These are phyloP conservation scores for Cladosporium sp. DNA, from an alignment of 2,329 filamentous ascomycete genomes.

Conservation along the genomic window DNA sequence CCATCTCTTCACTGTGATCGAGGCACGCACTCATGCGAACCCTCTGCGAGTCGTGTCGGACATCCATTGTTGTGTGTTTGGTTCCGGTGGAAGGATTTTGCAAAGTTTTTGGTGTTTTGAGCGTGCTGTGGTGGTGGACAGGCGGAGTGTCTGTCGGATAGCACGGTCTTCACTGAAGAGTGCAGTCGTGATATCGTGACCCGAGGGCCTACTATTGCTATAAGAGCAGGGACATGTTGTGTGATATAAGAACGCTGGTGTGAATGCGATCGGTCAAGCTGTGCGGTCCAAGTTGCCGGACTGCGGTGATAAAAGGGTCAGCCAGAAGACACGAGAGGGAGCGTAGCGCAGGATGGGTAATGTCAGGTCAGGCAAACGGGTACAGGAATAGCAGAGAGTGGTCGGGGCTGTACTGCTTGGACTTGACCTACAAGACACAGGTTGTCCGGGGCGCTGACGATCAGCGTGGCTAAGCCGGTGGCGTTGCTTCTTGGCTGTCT, in stretches of 20 bases:
- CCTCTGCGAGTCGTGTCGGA: conserved; percentile 24
- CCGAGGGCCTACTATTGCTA: conserved; percentile 25
- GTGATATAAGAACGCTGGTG: conserved; percentile 9
- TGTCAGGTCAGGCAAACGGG: neutral
- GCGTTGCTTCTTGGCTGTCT: conserved; percentile 6
- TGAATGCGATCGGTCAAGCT: conserved; percentile 6
- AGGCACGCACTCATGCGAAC: conserved; percentile 27
- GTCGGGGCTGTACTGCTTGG: conserved; percentile 10
- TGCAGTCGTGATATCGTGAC: conserved; percentile 22
- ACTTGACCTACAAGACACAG: conserved; percentile 20
- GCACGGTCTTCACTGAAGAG: conserved; percentile 13
- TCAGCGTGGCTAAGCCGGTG: conserved; percentile 19
- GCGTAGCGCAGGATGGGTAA: neutral
- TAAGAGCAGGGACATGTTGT: conserved; percentile 22
- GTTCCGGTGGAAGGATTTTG: neutral
- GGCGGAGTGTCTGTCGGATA: conserved; percentile 2
- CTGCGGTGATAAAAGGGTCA: conserved; percentile 5
- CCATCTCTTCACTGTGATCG: conserved; percentile 59
- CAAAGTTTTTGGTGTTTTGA: conserved; percentile 7
- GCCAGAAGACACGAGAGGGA: conserved; percentile 1
- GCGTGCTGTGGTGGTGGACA: conserved; percentile 2
- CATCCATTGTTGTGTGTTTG: conserved; percentile 25
- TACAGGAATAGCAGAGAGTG: conserved; percentile 8
- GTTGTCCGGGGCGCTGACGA: conserved; percentile 18
- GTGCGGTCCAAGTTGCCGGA: neutral